Base-by-base conservation (phyloP, 2,329 filamentous ascomycete species). In the Cladosporium sp. region DNA sequence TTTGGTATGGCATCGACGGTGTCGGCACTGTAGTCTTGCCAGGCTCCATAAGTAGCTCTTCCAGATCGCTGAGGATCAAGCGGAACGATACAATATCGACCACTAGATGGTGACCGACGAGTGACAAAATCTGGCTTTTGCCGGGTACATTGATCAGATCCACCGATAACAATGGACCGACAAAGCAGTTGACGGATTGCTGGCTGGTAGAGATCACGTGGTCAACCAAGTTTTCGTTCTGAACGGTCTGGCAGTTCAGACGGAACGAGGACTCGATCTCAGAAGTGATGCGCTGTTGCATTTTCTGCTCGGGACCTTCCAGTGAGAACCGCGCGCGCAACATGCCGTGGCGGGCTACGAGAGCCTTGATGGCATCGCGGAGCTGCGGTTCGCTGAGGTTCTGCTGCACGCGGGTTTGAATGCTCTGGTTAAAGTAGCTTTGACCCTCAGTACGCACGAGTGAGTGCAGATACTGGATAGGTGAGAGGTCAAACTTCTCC, bases 21-120 rank as follows among this genome's bases (percentile, higher is more conserved):
- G 31, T 72, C 69, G 11, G 74, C 70, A 65, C 77, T 70, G 18
- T 74, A 66, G 8, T 66, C 65, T 62, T 80, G 77, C 37, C 76
- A 70, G 53, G 73, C 70, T 52, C 73, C 14, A 37, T 12, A 4
- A 78, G 68, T 11, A 77, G 62, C 26, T 73, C 75, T 56, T 79
- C 75, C 6, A 79, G 61, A 50, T 80, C 75, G 56, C 77, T 73
- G 1, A 79, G 67, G n/a, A 79, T 72, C 23, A 79, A 71, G 12
- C 78, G 74, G 77, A 77, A 79, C 0, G 76, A 79, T 3, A 80
- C 77, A 1, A 79, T 71, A 56, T 79, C 77, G 18, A 77, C 72
- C 7, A 78, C 68, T 0, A 79, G 67, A 62, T 79, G 77, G 61
- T 79, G 77, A 7, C 73, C 75, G 66, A 67, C 81, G 56, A 76